phyloP scores from a whole-genome alignment of 805 yeast genomes.

The Myxozyma vanderwaltii region DNA sequence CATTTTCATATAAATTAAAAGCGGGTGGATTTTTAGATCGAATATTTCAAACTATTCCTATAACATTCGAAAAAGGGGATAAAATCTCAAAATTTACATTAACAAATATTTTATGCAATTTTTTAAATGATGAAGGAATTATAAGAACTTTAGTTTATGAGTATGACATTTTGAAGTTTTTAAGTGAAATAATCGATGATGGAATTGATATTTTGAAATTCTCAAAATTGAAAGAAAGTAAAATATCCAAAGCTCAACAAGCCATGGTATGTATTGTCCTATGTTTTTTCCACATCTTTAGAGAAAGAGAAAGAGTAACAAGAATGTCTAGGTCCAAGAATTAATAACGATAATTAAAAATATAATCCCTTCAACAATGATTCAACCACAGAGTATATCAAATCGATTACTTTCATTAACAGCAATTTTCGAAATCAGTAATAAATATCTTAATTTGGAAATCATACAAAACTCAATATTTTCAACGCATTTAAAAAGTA shows the following conservation, averaged over 20 bases:
- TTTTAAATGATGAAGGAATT: slow-evolving; percentile 25
- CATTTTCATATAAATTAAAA: slow-evolving; percentile 24
- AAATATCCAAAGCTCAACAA: slow-evolving; percentile 12
- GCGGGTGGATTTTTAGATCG: slow-evolving; percentile 22
- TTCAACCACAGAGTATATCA: slow-evolving; percentile 1
- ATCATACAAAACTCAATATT: background rate
- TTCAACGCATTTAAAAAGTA: background rate
- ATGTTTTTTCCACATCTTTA: background rate
- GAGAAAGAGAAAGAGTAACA: background rate
- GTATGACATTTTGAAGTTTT: slow-evolving; percentile 2
- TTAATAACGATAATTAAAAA: slow-evolving; percentile 1
- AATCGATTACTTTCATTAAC: slow-evolving; percentile 18
- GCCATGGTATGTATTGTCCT: slow-evolving; percentile 7
- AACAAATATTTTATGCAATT: slow-evolving; percentile 10
- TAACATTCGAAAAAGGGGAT: background rate
- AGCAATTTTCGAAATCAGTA: slow-evolving; percentile 12
- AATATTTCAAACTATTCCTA: slow-evolving; percentile 5
- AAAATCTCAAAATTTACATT: slow-evolving; percentile 21
- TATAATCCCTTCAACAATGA: background rate
- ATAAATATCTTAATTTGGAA: slow-evolving; percentile 4
- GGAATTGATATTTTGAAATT: slow-evolving; percentile 11
- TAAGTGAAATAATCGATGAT: slow-evolving; percentile 4
- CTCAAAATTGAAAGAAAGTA: background rate
- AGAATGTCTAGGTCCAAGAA: slow-evolving; percentile 15
- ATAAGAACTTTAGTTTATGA: slow-evolving; percentile 13